Percentiles rank a stretch among this genome's conserved stretches.
phyloP scores from a whole-genome alignment of 2,329 filamentous ascomycete genomes.

The Nigrospora osmanthi region DNA sequence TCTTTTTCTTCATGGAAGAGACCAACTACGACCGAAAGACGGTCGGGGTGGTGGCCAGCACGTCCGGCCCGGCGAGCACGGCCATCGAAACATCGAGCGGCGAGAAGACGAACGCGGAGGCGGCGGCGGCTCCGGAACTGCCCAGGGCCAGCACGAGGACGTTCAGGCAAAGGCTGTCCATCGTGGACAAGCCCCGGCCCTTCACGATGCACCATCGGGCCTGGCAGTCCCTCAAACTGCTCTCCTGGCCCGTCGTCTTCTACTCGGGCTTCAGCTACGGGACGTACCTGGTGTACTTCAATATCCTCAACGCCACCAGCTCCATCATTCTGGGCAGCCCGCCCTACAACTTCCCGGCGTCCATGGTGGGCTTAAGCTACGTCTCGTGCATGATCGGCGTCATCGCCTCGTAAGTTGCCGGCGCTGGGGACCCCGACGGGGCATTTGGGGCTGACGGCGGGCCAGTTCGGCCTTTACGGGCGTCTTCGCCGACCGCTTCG shows the following conservation, averaged over 20 bases:
- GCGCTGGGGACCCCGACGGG: not conserved
- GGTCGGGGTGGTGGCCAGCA: slow-evolving; percentile 9
- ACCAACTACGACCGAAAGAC: slow-evolving; percentile 40
- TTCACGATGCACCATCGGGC: slow-evolving; percentile 29
- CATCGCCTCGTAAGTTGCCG: slow-evolving; percentile 14
- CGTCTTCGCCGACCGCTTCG: slow-evolving; percentile 26
- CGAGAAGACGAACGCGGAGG: slow-evolving; percentile 10
- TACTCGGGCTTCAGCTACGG: slow-evolving; percentile 34
- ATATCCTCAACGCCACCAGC: slow-evolving; percentile 33
- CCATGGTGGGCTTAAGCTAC: slow-evolving; percentile 30
- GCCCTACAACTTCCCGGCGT: slow-evolving; percentile 29
- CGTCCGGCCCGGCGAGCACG: not conserved
- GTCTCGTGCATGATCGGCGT: slow-evolving; percentile 27
- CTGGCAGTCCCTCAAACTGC: slow-evolving; percentile 25
- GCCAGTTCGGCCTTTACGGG: slow-evolving; percentile 20
- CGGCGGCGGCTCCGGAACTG: slow-evolving; percentile 6
- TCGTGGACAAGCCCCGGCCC: slow-evolving; percentile 31
- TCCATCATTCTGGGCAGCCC: slow-evolving; percentile 28
- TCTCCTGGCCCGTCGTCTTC: slow-evolving; percentile 33
- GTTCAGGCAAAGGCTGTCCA: slow-evolving; percentile 31
- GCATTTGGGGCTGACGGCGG: not conserved
- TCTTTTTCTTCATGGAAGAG: slow-evolving; percentile 53
- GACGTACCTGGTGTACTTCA: slow-evolving; percentile 33
- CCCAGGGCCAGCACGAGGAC: slow-evolving; percentile 24
- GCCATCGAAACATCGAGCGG: not conserved